A percentile compares a stretch with the other conserved stretches of the same genome.
Evolutionary conservation across 1,284 basidiomycete species (phyloP).

Genomic region (Ustilago xerochloae): DNA sequence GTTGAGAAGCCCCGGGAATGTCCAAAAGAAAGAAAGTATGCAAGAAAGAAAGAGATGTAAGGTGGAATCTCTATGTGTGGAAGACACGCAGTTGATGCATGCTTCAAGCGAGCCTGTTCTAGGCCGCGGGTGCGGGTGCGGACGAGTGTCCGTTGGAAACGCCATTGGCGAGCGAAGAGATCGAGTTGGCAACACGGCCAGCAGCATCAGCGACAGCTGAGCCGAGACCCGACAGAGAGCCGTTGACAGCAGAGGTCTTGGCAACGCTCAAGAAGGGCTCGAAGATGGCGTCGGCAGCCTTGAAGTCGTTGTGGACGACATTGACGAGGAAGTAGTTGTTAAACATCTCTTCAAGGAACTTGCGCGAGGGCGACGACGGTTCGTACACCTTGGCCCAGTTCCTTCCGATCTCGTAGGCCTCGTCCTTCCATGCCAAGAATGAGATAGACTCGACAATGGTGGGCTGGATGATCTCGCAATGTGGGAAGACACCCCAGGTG

Average conservation of each 20-base stretch:
- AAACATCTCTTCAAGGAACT: conserved; percentile 60
- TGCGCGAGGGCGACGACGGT: conserved; percentile 47
- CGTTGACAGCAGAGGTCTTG: conserved; percentile 10
- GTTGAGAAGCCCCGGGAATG: conserved; percentile 44
- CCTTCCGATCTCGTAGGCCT: conserved; percentile 67
- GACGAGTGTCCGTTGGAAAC: conserved; percentile 24
- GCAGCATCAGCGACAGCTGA: conserved; percentile 27
- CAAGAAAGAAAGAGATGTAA: background rate
- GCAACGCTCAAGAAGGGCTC: conserved; percentile 55
- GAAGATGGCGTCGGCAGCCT: conserved; percentile 62
- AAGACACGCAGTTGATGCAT: conserved; percentile 45
- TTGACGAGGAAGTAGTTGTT: conserved; percentile 65
- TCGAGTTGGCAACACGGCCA: conserved; percentile 11
- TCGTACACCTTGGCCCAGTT: conserved; percentile 65
- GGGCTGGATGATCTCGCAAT: conserved; percentile 91
- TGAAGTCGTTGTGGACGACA: conserved; percentile 67
- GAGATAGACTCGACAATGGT: conserved; percentile 85
- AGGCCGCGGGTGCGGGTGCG: conserved; percentile 19
- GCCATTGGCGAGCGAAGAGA: conserved; percentile 39
- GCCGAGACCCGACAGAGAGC: conserved; percentile 16
- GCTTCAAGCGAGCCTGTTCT: background rate
- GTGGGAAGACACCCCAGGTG: conserved; percentile 98
- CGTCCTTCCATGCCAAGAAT: conserved; percentile 68
- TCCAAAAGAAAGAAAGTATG: conserved; percentile 28
- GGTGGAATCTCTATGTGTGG: background rate